Percentiles rank a stretch among this genome's conserved stretches.
phyloP scores from a whole-genome alignment of 2,329 filamentous ascomycete genomes.

The Lasiodiplodia citricola region DNA sequence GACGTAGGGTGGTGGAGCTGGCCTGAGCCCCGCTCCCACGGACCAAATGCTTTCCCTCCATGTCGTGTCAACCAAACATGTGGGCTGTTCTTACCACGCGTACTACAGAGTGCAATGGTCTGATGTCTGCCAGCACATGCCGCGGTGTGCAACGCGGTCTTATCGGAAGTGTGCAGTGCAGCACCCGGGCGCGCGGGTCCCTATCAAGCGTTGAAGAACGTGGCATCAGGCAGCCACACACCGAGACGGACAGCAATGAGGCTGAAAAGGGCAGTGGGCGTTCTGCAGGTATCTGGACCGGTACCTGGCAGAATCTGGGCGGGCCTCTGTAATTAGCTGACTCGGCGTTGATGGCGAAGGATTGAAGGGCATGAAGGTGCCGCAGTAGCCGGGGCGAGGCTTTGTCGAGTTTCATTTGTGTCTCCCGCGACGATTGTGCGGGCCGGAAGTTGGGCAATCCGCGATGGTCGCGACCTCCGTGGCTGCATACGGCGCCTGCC shows the following conservation, averaged over 20 bases:
- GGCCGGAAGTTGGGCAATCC: not conserved
- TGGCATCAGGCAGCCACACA: constrained; percentile 15
- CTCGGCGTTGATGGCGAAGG: not conserved
- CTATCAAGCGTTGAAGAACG: constrained; percentile 13
- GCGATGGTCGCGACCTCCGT: not conserved
- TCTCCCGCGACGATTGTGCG: not conserved
- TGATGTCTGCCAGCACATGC: constrained; percentile 2
- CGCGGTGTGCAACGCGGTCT: not conserved
- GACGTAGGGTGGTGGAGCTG: not conserved
- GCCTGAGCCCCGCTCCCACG: not conserved
- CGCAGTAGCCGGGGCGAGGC: not conserved
- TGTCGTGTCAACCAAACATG: too few relatives aligned
- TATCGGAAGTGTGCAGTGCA: not conserved
- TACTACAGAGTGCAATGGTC: not conserved
- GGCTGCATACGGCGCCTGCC: constrained; percentile 8
- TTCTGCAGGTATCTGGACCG: not conserved
- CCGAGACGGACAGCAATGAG: constrained; percentile 1
- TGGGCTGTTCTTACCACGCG: too few relatives aligned
- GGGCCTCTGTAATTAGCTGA: not conserved
- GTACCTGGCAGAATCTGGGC: constrained; percentile 8
- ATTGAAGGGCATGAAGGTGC: not conserved
- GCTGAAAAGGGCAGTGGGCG: not conserved
- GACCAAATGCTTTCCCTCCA: too few relatives aligned
- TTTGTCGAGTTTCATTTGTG: not conserved
- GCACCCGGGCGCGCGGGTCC: not conserved